Conservation (phyloP, 2,329 filamentous ascomycete species). For the Neodidymelliopsis sp. region DNA sequence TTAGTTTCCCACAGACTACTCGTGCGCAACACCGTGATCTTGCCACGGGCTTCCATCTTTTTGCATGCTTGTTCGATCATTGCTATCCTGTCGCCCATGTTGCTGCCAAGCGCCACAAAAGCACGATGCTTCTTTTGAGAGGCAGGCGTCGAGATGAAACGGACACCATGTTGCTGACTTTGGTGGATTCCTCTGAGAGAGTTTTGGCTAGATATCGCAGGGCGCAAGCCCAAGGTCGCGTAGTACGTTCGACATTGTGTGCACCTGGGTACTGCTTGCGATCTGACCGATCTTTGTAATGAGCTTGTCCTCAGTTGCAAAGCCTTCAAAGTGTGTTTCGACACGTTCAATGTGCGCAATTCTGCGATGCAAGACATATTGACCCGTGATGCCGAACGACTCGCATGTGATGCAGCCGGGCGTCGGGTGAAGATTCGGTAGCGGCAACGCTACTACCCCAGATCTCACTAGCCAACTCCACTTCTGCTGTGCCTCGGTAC, state of each 20-base stretch:
- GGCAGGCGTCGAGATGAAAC: slow-evolving; percentile 21
- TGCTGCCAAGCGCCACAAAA: slow-evolving; percentile 91
- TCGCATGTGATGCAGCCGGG: slow-evolving; percentile 29
- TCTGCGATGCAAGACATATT: slow-evolving; percentile 12
- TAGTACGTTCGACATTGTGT: slow-evolving; percentile 2
- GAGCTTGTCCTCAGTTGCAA: background rate
- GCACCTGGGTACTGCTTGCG: background rate
- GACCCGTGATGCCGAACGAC: slow-evolving; percentile 9
- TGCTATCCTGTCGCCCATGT: slow-evolving; percentile 82
- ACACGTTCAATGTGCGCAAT: slow-evolving; percentile 1
- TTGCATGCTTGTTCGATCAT: slow-evolving; percentile 86
- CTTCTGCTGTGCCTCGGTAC: slow-evolving; percentile 36
- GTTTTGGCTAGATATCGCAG: background rate
- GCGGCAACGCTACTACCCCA: slow-evolving; percentile 12
- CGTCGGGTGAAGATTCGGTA: slow-evolving; percentile 20
- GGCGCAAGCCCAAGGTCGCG: background rate
- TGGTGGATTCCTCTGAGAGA: background rate
- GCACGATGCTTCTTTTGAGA: slow-evolving; percentile 56
- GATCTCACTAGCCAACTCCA: slow-evolving; percentile 23
- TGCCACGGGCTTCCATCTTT: slow-evolving; percentile 72
- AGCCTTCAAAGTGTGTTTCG: background rate
- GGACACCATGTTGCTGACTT: background rate
- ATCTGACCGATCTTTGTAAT: background rate
- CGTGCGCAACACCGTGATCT: slow-evolving; percentile 78
- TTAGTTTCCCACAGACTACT: slow-evolving; percentile 94